Evolutionary conservation across 257 asterid species (phyloP).

Genomic region (Solanum chilense): DNA sequence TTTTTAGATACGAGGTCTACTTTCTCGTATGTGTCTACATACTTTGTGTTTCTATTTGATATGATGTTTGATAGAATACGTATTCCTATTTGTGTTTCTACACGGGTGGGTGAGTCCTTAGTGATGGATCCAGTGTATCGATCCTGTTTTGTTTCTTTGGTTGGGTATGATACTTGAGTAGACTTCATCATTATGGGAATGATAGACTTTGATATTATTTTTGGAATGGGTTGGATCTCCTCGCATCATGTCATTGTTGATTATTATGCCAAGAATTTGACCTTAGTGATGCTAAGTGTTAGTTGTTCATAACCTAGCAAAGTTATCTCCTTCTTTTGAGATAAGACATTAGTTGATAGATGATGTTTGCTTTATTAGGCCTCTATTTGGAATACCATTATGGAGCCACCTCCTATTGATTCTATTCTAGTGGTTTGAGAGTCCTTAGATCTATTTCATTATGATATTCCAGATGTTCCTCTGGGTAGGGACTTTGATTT

Average conservation of each 20-base stretch:
- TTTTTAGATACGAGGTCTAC: not conserved
- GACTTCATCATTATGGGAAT: not conserved
- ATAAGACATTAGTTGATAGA: too few species aligned
- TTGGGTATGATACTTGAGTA: not conserved
- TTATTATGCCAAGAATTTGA: not conserved
- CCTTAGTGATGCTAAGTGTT: not conserved
- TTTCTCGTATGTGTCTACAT: not conserved
- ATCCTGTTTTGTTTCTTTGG: not conserved
- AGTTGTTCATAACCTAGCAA: too few species aligned
- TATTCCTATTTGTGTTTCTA: too few species aligned
- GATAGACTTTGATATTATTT: not conserved
- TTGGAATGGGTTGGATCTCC: not conserved
- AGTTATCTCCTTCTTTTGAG: too few species aligned
- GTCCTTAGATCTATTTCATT: too few species aligned
- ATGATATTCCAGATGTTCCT: too few species aligned
- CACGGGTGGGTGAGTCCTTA: not conserved
- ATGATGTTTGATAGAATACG: too few species aligned
- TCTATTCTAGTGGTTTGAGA: too few species aligned
- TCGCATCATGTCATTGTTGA: not conserved
- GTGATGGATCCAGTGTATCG: not conserved
- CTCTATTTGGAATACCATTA: too few species aligned
- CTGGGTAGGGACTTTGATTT: too few species aligned
- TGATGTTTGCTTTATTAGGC: too few species aligned
- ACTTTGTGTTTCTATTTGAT: not conserved
- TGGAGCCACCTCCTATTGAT: too few species aligned